Evolutionary conservation across 495 filamentous ascomycete species (phyloP).

Genomic region (Pseudomonodictys pantanalensis): DNA sequence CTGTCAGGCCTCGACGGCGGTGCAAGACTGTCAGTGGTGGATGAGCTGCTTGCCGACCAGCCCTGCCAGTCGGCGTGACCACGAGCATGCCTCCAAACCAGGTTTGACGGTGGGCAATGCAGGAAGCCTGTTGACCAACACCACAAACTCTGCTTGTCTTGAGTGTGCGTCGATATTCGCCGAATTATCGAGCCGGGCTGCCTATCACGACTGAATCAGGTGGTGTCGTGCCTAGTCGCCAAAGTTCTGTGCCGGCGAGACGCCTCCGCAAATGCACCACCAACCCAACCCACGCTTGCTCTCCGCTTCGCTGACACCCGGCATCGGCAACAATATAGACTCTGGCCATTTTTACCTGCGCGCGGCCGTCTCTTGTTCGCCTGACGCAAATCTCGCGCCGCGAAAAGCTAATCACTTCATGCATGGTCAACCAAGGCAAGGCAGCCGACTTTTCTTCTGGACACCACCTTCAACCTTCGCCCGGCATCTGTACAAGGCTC

Average conservation of each 20-base stretch:
- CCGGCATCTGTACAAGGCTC: not conserved
- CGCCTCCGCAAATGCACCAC: conserved; percentile 25
- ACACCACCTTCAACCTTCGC: conserved; percentile 5
- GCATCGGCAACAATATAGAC: conserved; percentile 19
- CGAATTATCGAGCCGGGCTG: conserved; percentile 1
- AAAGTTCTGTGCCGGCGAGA: conserved; percentile 27
- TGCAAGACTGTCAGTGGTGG: conserved; percentile 9
- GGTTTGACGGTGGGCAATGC: too few relatives aligned
- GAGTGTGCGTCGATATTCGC: conserved; percentile 2
- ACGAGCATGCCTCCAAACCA: too few relatives aligned
- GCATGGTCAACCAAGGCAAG: conserved; percentile 7
- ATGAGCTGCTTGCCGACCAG: too few relatives aligned
- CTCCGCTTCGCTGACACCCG: conserved; percentile 15
- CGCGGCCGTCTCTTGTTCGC: not conserved
- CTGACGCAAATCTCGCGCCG: conserved; percentile 4
- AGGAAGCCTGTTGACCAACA: too few relatives aligned
- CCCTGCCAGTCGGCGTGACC: too few relatives aligned
- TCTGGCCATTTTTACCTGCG: not conserved
- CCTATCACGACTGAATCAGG: conserved; percentile 30
- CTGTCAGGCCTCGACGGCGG: not conserved
- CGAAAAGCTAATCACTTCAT: conserved; percentile 9
- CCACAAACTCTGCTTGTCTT: not conserved
- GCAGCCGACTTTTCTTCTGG: not conserved
- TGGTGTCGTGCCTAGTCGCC: conserved; percentile 21
- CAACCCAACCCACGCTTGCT: conserved; percentile 4